Evolutionary conservation across 2,329 filamentous ascomycete genomes (phyloP), one percentile per base, ranked within the genome.

Genomic region (Scedosporium dehoogii): DNA sequence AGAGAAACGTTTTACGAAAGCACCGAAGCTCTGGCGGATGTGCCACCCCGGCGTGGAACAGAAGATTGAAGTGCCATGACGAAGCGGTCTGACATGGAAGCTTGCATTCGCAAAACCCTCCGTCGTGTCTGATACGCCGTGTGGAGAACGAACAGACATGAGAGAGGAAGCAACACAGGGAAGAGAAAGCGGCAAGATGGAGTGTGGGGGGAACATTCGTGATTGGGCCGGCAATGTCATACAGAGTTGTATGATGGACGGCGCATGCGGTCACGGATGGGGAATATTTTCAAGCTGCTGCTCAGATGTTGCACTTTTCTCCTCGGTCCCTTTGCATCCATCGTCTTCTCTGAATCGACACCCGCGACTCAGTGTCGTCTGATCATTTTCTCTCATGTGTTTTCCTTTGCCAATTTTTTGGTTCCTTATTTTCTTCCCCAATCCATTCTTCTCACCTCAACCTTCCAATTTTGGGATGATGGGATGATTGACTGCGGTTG

Each of bases 211-310:
- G 6, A n/a, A n/a, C 16, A 18, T 23, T n/a, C 42, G 58, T 23
- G 58, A 60, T 60, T 60, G 59, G 59, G 27, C 23, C 59, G 29
- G 46, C 27, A 27, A 18, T 12, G 48, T 12, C 48, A 44, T 44
- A 56, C 59, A 61, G 44, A 42, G 46, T 56, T 61, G 59, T 56
- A 29, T 61, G 59, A 61, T 61, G 48, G 48, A 56, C 59, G 48
- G 21, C 48, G 59, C 59, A 60, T 44, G 48, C 53, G 48, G 46
- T 18, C 25, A 33, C 27, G 46, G 48, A 56, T 29, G 59, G 48
- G 59, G 29, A 25, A 18, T 16, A 23, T 27, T 27, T 53, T 6
- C 23, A 38, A 44, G 18, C 5, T 27, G 21, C 3, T 29, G 23
- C n/a, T 23, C 51, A 16, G 21, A 55, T 27, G 16, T 21, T 27